Evolutionary conservation across 352 stramenopile species (phyloP).

Genomic region (Globisporangium okanoganense): DNA sequence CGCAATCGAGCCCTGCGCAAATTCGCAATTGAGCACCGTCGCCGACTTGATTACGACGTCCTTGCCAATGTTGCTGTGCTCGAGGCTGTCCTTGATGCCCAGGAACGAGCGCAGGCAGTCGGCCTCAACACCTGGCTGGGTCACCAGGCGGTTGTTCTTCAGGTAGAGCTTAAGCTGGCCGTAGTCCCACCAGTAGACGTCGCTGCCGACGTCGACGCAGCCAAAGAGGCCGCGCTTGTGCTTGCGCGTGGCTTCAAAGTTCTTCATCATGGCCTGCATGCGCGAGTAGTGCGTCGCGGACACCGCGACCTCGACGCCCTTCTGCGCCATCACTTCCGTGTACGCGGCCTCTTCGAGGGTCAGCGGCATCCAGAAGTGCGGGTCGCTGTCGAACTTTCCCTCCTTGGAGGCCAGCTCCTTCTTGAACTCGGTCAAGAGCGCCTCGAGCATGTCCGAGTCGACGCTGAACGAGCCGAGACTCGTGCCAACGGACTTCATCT

Average conservation of each 20-base stretch:
- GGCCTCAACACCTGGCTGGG: constrained; percentile 76
- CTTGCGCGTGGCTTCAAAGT: constrained; percentile 69
- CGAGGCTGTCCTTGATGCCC: constrained; percentile 68
- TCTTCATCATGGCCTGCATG: constrained; percentile 89
- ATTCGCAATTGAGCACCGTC: constrained; percentile 81
- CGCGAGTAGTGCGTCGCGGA: constrained; percentile 88
- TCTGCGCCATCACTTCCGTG: constrained; percentile 93
- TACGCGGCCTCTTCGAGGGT: constrained; percentile 93
- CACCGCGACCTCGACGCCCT: constrained; percentile 76
- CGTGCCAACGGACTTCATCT: constrained; percentile 94
- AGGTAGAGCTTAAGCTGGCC: constrained; percentile 98
- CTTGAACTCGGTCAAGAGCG: constrained; percentile 92
- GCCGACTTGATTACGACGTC: constrained; percentile 53
- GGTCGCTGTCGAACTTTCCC: constrained; percentile 96
- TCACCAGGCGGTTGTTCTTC: constrained; percentile 95
- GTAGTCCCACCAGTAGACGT: constrained; percentile 99
- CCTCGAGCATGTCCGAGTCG: constrained; percentile 88
- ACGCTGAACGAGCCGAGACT: constrained; percentile 96
- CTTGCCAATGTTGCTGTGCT: constrained; percentile 72
- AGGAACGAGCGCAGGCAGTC: constrained; percentile 79
- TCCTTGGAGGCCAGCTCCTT: constrained; percentile 88
- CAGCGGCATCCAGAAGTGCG: constrained; percentile 98
- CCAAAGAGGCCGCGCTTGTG: constrained; percentile 92
- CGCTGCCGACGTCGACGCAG: constrained; percentile 95
- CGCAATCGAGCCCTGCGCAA: constrained; percentile 59